Evolutionary conservation across 2,329 filamentous ascomycete species (phyloP).

Genomic region (Sclerotinia trifoliorum): DNA sequence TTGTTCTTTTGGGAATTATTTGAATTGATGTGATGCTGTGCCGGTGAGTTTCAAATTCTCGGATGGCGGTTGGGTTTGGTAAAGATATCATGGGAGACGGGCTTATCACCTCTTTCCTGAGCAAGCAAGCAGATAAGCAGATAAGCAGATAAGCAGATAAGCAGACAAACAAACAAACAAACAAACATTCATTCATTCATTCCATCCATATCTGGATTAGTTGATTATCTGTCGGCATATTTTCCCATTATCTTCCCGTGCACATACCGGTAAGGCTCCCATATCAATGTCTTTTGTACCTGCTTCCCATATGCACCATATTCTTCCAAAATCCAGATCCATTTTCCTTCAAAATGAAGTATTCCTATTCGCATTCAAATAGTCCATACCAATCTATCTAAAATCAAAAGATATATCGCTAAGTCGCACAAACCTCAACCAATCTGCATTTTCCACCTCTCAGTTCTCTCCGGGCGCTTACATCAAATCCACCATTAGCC

Average conservation of each 20-base stretch:
- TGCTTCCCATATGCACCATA: conserved; percentile 2
- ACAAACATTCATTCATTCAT: background rate
- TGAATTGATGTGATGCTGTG: background rate
- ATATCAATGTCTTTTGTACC: conserved; percentile 3
- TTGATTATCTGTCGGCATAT: background rate
- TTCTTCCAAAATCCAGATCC: background rate
- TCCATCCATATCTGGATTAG: background rate
- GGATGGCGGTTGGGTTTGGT: background rate
- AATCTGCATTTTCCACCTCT: background rate
- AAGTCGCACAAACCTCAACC: conserved; percentile 1
- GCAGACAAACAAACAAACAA: too few species aligned
- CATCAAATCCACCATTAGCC: conserved; percentile 10
- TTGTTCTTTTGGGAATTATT: background rate
- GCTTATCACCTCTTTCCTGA: background rate
- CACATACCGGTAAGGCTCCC: background rate
- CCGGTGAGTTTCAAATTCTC: background rate
- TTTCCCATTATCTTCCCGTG: background rate
- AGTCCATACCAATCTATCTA: background rate
- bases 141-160: background rate
- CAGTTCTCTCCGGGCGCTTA: conserved; percentile 11
- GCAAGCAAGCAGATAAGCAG: background rate
- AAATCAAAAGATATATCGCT: background rate
- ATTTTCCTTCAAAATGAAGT: background rate
- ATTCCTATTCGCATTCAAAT: background rate
- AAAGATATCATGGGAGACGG: background rate